Percentiles rank a stretch among this genome's conserved stretches.
phyloP scores from a whole-genome alignment of 2,329 filamentous ascomycete genomes.

The Juglanconis juglandina region DNA sequence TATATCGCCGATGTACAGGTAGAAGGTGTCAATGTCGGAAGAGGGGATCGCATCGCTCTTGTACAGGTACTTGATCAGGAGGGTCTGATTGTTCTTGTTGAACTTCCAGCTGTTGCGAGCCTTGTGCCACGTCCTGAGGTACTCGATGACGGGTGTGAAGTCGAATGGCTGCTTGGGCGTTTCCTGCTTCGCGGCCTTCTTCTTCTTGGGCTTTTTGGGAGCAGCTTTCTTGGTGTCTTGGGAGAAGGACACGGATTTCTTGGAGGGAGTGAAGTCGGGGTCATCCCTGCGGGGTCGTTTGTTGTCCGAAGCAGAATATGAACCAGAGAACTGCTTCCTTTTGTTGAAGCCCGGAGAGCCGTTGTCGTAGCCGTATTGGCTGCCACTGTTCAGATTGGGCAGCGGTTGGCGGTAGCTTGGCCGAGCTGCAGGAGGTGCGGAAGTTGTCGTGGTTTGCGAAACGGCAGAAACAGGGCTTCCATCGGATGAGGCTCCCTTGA shows the following conservation, averaged over 20 bases:
- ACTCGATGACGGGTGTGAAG: conserved; percentile 66
- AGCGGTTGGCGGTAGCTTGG: conserved; percentile 18
- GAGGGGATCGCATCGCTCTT: conserved; percentile 68
- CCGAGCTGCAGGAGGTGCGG: conserved; percentile 20
- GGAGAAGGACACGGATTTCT: conserved; percentile 50
- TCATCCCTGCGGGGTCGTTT: conserved; percentile 33
- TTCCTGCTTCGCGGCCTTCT: conserved; percentile 32
- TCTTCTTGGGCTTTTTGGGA: conserved; percentile 31
- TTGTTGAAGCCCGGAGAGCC: conserved; percentile 40
- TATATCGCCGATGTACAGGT: conserved; percentile 74
- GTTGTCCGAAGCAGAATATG: conserved; percentile 23
- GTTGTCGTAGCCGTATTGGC: conserved; percentile 21
- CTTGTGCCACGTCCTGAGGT: conserved; percentile 72
- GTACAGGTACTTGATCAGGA: conserved; percentile 79
- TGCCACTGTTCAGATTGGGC: conserved; percentile 25
- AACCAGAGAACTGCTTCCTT: conserved; percentile 44
- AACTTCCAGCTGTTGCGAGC: conserved; percentile 81
- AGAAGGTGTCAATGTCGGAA: conserved; percentile 65
- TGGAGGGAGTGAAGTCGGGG: conserved; percentile 22
- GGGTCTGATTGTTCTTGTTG: conserved; percentile 87
- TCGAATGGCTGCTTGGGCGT: conserved; percentile 24
- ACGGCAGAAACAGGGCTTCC: conserved; percentile 27
- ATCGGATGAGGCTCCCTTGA: conserved; percentile 44
- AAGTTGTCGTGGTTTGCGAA: conserved; percentile 21
- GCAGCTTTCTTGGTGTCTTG: conserved; percentile 36